phyloP scores from a whole-genome alignment of 139 green algal species.

The Asterochloris erici region DNA sequence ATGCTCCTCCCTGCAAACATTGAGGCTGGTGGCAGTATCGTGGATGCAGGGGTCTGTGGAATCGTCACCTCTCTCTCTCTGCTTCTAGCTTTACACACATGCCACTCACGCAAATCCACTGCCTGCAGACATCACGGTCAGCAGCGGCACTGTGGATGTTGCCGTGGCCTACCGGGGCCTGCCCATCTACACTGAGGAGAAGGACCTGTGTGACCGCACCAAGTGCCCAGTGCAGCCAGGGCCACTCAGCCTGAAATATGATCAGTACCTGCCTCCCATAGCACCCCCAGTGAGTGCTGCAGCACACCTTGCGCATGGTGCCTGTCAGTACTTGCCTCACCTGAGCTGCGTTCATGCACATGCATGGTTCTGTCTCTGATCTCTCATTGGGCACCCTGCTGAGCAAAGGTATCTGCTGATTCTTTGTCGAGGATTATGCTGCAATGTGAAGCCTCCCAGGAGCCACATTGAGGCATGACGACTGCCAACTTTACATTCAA shows the following conservation, averaged over 20 bases:
- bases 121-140: constrained; percentile 13
- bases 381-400: too few species aligned
- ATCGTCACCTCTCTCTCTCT: too few species aligned
- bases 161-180: constrained; percentile 28
- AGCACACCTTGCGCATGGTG: not conserved
- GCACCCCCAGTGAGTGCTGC: constrained; percentile 13
- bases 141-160: constrained; percentile 22
- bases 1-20: too few species aligned
- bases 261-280: constrained; percentile 24
- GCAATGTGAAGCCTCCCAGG: not conserved
- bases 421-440: too few species aligned
- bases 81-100: not conserved
- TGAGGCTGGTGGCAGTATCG: too few species aligned
- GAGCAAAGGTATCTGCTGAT: too few species aligned
- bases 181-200: constrained; percentile 26
- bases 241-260: constrained; percentile 11
- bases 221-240: constrained; percentile 30
- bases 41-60: too few species aligned
- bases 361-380: too few species aligned
- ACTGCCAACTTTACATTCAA: too few species aligned
- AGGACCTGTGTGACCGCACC: constrained; percentile 30
- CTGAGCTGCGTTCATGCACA: too few species aligned
- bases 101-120: not conserved
- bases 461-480: not conserved
- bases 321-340: not conserved